A percentile compares a stretch with the other conserved stretches of the same genome.
These are phyloP conservation scores for Aspergillus japonicus DNA, from an alignment of 2,329 filamentous ascomycete species.

Conservation along the genomic window DNA sequence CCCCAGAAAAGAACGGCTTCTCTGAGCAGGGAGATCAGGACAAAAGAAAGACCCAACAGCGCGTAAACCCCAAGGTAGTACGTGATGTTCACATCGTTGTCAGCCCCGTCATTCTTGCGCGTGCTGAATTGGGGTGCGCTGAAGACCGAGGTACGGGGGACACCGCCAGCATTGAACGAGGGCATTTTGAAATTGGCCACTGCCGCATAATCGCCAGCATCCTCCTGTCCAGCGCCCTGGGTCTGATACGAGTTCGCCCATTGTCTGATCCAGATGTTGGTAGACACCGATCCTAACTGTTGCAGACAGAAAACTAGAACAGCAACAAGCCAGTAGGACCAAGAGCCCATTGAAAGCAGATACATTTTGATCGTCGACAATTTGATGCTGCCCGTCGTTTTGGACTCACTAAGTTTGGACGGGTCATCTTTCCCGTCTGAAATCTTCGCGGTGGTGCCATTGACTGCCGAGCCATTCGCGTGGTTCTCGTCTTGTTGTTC, in stretches of 20 bases:
- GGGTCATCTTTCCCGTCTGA: conserved; percentile 49
- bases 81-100: conserved; percentile 65
- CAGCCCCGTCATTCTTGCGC: conserved; percentile 16
- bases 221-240: conserved; percentile 38
- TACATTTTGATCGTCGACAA: conserved; percentile 84
- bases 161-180: conserved; percentile 37
- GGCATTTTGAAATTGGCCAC: conserved; percentile 37
- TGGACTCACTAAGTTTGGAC: conserved; percentile 64
- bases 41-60: conserved; percentile 71
- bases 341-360: conserved; percentile 85
- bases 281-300: conserved; percentile 81
- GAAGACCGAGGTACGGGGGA: conserved; percentile 35
- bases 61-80: conserved; percentile 88
- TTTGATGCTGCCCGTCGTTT: conserved; percentile 83
- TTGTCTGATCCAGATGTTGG: conserved; percentile 89
- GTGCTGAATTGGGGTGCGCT: conserved; percentile 29
- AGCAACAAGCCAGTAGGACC: conserved; percentile 89
- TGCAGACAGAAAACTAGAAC: conserved; percentile 73
- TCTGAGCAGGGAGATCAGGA: conserved; percentile 75
- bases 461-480: conserved; percentile 46
- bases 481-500: conserved; percentile 57
- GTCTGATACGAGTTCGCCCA: conserved; percentile 87
- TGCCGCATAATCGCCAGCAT: conserved; percentile 44
- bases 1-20: conserved; percentile 91
- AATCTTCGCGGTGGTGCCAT: conserved; percentile 34